Base-by-base conservation (phyloP, 306 rosid genomes). In the Chamaecrista fasciculata region DNA sequence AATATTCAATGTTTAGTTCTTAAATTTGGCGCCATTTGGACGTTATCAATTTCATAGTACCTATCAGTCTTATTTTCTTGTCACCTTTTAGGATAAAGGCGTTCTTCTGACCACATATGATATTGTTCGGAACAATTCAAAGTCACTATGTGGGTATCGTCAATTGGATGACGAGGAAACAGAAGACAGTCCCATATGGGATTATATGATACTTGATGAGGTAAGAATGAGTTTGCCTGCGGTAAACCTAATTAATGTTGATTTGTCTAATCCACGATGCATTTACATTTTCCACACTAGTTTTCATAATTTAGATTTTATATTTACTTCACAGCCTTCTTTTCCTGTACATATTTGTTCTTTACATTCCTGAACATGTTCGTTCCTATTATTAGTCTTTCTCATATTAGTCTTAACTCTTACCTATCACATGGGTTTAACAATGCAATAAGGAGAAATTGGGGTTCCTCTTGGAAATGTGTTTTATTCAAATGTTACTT, bases 131-230 rank as follows among this genome's bases (percentile, higher is more conserved):
- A 85, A 85, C 76, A 94, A 90, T 83, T 82, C 84, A 15, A 90
- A 87, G 82, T 79, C 98, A 67, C 70, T 93, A 64, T 76, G 29
- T 49, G 96, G 92, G n/a, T 33, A 34, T 60, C 25, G 25, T 52
- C 64, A 42, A 65, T 73, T 39, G 12, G 81, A 74, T 28, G 91
- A 85, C 7, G 97, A 85, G 21, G 94, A 82, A 39, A 74, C 48
- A 29, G 97, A 88, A 48, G 97, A 88, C 56, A 60, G 71, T 11
- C 29, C 72, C 44, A 79, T 76, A 15, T 94, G 98, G 98, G 98
- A 94, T 81, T 90, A 94, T 77, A 86, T 94, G 98, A 88, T 94
- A 64, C 97, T 94, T 34, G 98, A 94, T 82, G 98, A 90, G 91
- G 98, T 94, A 61, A 62, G 66, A 21, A 34, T 51, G 42, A 3